Evolutionary conservation across 139 green algal genomes (phyloP), one percentile per base, ranked within the genome.

Genomic region (Chara braunii): DNA sequence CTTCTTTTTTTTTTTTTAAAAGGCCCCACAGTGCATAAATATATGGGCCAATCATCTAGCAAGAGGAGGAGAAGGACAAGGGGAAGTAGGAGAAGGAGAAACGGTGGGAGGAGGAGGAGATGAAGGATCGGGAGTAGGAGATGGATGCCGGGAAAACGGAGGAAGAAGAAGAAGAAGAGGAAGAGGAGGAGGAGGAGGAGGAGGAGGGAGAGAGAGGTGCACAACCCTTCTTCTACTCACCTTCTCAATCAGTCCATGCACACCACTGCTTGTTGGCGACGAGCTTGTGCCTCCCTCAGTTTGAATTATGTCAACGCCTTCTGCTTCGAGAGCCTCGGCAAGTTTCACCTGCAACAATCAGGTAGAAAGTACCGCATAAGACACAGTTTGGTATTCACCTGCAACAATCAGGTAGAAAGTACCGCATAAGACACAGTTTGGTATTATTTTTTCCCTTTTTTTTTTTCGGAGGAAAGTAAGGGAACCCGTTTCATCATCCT

Each of bases 231-330:
- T 48, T 48, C 18, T 18, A 11, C 33, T 23, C 37, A 77, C 70
- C 56, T 79, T 79, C 57, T 79, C 68, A 28, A 79, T 51, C 8
- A 79, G 51, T 2, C 70, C 70, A 9, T 59, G 29, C 28, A 79
- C 40, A 11, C 70, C 70, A 28, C 69, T 29, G 30, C 23, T 37
- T 40, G 34, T 48, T 9, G 70, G 72, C n/a, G n/a, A 31, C 29
- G 68, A 37, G 55, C 43, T 76, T 37, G 76, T 63, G 29, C 70
- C 70, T 9, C 70, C 70, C 31, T 79, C 70, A 5, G 70, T 79
- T 50, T 79, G 70, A 43, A 79, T 79, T 33, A 79, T 64, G 42
- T 79, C 70, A 31, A 34, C 70, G 18, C 69, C 70, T n/a, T 6
- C 28, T 3, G 24, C 42, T 22, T 80, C 59, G 22, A 80, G 58